phyloP scores from a whole-genome alignment of 2,329 filamentous ascomycete species.

The Pseudodiploospora longispora region DNA sequence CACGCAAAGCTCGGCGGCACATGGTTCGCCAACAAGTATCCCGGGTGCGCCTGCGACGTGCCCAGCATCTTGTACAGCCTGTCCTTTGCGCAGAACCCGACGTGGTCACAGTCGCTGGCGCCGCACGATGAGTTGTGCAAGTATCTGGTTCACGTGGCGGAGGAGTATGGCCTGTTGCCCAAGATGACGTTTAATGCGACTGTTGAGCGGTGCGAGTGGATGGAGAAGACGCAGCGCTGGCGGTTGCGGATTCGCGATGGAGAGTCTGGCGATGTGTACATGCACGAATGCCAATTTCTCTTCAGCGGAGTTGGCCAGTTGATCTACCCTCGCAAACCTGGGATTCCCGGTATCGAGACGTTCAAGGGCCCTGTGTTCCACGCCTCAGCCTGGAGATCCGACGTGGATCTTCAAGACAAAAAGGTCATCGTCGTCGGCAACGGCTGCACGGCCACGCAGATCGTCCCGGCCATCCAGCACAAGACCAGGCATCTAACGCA shows the following conservation, averaged over 20 bases:
- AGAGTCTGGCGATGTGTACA: slow-evolving; percentile 13
- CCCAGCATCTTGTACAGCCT: slow-evolving; percentile 54
- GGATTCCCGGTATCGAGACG: slow-evolving; percentile 39
- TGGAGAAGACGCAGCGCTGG: slow-evolving; percentile 26
- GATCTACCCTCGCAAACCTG: slow-evolving; percentile 23
- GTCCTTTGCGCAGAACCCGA: slow-evolving; percentile 50
- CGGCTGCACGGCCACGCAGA: slow-evolving; percentile 46
- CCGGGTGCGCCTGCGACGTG: slow-evolving; percentile 48
- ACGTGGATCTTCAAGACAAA: slow-evolving; percentile 38
- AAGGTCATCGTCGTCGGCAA: slow-evolving; percentile 46
- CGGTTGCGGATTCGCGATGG: slow-evolving; percentile 20
- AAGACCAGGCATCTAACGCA: slow-evolving; percentile 30
- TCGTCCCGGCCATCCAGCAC: slow-evolving; percentile 37
- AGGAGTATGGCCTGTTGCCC: slow-evolving; percentile 30
- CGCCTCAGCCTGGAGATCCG: slow-evolving; percentile 46
- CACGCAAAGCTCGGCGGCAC: slow-evolving; percentile 52
- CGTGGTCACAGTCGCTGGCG: slow-evolving; percentile 52
- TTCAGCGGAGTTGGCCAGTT: slow-evolving; percentile 28
- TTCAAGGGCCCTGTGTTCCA: slow-evolving; percentile 48
- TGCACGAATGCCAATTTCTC: slow-evolving; percentile 33
- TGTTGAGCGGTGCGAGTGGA: slow-evolving; percentile 32
- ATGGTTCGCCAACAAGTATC: slow-evolving; percentile 57
- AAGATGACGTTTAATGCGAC: slow-evolving; percentile 31
- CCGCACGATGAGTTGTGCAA: slow-evolving; percentile 45
- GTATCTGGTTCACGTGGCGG: slow-evolving; percentile 48